Percentiles rank a stretch among this genome's conserved stretches.
These are phyloP conservation scores for Leptosphaerulina australis DNA, from an alignment of 2,329 filamentous ascomycete species.

Conservation along the genomic window DNA sequence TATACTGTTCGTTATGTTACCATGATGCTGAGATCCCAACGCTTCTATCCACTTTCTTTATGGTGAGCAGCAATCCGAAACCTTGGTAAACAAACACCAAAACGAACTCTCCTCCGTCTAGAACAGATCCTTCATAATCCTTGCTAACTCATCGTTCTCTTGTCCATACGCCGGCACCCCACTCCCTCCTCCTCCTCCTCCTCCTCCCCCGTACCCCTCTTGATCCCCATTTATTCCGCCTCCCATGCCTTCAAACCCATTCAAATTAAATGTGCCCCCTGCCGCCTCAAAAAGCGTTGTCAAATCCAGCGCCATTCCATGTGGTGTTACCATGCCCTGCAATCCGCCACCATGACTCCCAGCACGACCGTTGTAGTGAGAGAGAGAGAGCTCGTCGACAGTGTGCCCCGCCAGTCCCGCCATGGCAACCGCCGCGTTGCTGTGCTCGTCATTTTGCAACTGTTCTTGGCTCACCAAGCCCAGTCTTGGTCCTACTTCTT, in stretches of 20 bases:
- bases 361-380: no score
- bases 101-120: constrained; percentile 33
- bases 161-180: constrained; percentile 55
- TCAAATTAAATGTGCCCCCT: constrained; percentile 53
- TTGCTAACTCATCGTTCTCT: constrained; percentile 66
- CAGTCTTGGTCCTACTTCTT: constrained; percentile 72
- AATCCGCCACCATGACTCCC: no score
- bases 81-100: no score
- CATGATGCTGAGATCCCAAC: no score
- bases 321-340: no score
- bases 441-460: constrained; percentile 61
- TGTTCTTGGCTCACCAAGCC: constrained; percentile 60
- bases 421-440: constrained; percentile 69
- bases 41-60: no score
- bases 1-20: no score
- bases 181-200: neutral
- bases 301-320: constrained; percentile 67
- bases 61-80: no score
- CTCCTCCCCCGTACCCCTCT: neutral
- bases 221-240: constrained; percentile 49
- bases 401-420: constrained; percentile 67
- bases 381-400: constrained; percentile 63
- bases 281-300: constrained; percentile 69
- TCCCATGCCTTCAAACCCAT: constrained; percentile 37
- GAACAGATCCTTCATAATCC: constrained; percentile 65